Conservation (phyloP, 2,329 filamentous ascomycete species). For the Talaromyces albobiverticillius region DNA sequence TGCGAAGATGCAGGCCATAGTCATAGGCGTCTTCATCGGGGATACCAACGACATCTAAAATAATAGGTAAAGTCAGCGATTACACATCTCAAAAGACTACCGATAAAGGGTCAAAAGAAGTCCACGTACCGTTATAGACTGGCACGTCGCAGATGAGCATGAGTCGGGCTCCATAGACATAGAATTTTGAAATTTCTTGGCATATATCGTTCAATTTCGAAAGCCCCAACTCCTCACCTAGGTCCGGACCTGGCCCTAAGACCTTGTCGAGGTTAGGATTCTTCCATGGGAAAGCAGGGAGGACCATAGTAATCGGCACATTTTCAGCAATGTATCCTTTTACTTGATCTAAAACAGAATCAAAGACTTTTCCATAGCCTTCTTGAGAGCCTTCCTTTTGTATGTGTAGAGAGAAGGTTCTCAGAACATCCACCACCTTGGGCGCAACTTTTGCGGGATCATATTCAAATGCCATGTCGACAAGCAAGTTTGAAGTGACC, state of each 20-base stretch:
- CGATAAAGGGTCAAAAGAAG: not conserved
- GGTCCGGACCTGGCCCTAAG: conserved; percentile 36
- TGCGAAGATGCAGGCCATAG: conserved; percentile 49
- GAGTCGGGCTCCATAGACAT: conserved; percentile 35
- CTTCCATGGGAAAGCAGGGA: conserved; percentile 31
- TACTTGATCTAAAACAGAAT: not conserved
- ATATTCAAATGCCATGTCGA: conserved; percentile 4
- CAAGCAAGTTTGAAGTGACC: not conserved
- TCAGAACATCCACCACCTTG: conserved; percentile 1
- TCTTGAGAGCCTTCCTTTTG: conserved; percentile 5
- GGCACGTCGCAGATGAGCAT: conserved; percentile 8
- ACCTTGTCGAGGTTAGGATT: conserved; percentile 33
- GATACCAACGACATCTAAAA: conserved; percentile 51
- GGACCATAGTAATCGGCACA: conserved; percentile 21
- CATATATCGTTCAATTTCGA: conserved; percentile 40
- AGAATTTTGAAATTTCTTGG: conserved; percentile 35
- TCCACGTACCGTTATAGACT: not conserved
- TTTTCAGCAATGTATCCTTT: conserved; percentile 4
- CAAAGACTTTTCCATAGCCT: conserved; percentile 5
- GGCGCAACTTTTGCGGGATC: not conserved
- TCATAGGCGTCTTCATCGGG: conserved; percentile 48
- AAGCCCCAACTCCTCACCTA: conserved; percentile 43
- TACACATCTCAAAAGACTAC: not conserved
- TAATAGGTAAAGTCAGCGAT: not conserved
- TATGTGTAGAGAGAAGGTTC: conserved; percentile 2